Evolutionary conservation across 768 basidiomycete genomes (phyloP).

Genomic region (Flagelloscypha sp.): DNA sequence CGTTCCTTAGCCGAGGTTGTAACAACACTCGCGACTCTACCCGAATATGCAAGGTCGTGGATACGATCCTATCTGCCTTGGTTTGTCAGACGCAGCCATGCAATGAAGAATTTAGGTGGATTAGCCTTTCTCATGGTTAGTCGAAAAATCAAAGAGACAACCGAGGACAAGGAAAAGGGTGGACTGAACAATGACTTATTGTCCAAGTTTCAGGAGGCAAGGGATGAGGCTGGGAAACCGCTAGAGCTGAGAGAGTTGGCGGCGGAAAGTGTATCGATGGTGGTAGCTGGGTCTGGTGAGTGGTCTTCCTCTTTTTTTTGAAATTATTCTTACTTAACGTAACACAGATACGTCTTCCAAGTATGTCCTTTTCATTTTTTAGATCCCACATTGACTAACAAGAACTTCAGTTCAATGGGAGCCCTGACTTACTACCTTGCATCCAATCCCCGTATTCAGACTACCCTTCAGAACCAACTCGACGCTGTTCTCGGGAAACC

Average conservation of each 20-base stretch:
- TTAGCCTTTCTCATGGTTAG: constrained; percentile 66
- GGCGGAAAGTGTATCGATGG: constrained; percentile 77
- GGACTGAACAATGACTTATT: constrained; percentile 62
- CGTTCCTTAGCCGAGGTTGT: constrained; percentile 5
- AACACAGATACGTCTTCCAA: constrained; percentile 87
- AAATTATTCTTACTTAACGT: too few relatives aligned
- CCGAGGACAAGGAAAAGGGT: constrained; percentile 56
- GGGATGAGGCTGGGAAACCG: constrained; percentile 68
- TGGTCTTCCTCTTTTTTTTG: too few relatives aligned
- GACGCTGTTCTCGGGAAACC: constrained; percentile 36
- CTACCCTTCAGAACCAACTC: constrained; percentile 52
- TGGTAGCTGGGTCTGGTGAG: constrained; percentile 87
- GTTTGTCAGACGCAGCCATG: constrained; percentile 58
- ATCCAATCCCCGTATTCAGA: constrained; percentile 31
- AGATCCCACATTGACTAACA: not conserved
- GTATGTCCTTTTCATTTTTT: constrained; percentile 25
- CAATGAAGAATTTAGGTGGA: constrained; percentile 68
- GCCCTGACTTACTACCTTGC: constrained; percentile 61
- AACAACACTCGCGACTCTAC: constrained; percentile 5
- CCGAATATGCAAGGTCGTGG: constrained; percentile 60
- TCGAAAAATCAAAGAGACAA: constrained; percentile 71
- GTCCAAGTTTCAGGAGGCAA: constrained; percentile 68
- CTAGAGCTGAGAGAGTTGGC: constrained; percentile 81
- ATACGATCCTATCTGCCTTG: constrained; percentile 84
- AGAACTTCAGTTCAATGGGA: constrained; percentile 62